Evolutionary conservation across 148 eudicot genomes (phyloP).

Genomic region (Rhododendron vialii): DNA sequence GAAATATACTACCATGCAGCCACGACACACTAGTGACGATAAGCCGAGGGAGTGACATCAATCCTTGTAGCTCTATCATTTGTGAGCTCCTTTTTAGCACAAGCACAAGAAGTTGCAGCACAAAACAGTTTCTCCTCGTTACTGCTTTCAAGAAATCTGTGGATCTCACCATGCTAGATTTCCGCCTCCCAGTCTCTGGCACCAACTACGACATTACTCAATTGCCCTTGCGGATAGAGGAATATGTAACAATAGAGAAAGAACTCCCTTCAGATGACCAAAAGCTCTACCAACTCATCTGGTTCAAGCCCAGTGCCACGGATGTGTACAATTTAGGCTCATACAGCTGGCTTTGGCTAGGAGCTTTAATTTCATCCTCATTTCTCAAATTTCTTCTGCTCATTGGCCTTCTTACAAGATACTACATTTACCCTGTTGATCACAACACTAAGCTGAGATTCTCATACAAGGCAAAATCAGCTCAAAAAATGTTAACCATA

Average conservation of each 20-base stretch:
- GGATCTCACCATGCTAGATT: slow-evolving; percentile 54
- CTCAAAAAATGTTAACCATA: slow-evolving; percentile 30
- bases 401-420: slow-evolving; percentile 42
- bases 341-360: slow-evolving; percentile 65
- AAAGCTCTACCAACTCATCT: slow-evolving; percentile 26
- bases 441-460: slow-evolving; percentile 43
- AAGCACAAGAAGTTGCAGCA: slow-evolving; percentile 26
- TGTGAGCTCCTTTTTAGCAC: slow-evolving; percentile 46
- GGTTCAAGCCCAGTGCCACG: slow-evolving; percentile 45
- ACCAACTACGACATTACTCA: slow-evolving; percentile 26
- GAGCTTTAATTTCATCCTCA: slow-evolving; percentile 47
- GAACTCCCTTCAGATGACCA: slow-evolving; percentile 10
- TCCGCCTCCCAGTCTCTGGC: slow-evolving; percentile 29
- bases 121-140: slow-evolving; percentile 47
- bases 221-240: slow-evolving; percentile 50
- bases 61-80: slow-evolving; percentile 57
- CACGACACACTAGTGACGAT: slow-evolving; percentile 46
- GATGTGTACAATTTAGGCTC: slow-evolving; percentile 49
- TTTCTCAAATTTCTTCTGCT: slow-evolving; percentile 38
- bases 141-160: slow-evolving; percentile 53
- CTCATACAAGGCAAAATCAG: slow-evolving; percentile 25
- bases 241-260: slow-evolving; percentile 57
- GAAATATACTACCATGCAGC: slow-evolving; percentile 24
- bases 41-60: slow-evolving; percentile 76
- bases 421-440: slow-evolving; percentile 63